Evolutionary conservation across 805 yeast species (phyloP).

Genomic region (Pichia deserticola): DNA sequence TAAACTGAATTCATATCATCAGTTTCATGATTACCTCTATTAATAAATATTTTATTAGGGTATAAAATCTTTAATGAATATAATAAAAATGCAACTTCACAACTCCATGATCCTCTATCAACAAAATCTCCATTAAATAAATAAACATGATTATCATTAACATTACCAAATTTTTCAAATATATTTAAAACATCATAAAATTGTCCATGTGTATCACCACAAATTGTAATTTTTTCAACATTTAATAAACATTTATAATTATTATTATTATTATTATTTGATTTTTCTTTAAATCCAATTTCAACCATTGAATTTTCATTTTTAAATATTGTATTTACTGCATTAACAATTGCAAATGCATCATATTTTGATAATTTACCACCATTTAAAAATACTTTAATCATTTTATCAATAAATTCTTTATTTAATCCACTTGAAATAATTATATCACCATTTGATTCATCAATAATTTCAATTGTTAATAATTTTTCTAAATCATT

Average conservation of each 20-base stretch:
- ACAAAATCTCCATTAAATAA: conserved; percentile 96
- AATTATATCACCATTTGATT: conserved; percentile 19
- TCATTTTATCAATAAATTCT: conserved; percentile 56
- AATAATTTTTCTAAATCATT: conserved; percentile 33
- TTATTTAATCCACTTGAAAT: conserved; percentile 35
- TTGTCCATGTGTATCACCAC: conserved; percentile 98
- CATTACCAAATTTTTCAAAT: conserved; percentile 68
- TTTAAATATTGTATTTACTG: conserved; percentile 55
- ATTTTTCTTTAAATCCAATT: conserved; percentile 32
- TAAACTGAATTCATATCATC: conserved; percentile 94
- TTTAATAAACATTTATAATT: conserved; percentile 25
- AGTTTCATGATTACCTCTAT: conserved; percentile 96
- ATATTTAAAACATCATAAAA: conserved; percentile 82
- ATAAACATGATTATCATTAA: conserved; percentile 59
- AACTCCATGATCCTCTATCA: conserved; percentile 97
- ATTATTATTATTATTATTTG: conserved; percentile 30
- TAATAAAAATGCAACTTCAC: conserved; percentile 82
- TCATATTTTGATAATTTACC: conserved; percentile 72
- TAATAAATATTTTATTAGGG: conserved; percentile 65
- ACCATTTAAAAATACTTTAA: conserved; percentile 66
- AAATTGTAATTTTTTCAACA: conserved; percentile 61
- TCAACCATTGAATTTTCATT: conserved; percentile 74
- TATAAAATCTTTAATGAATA: conserved; percentile 69
- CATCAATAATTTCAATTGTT: conserved; percentile 31
- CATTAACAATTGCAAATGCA: conserved; percentile 73